Percentiles rank a stretch among this genome's conserved stretches.
phyloP scores from a whole-genome alignment of 148 eudicot genomes.

The Rhododendron williamsianum region DNA sequence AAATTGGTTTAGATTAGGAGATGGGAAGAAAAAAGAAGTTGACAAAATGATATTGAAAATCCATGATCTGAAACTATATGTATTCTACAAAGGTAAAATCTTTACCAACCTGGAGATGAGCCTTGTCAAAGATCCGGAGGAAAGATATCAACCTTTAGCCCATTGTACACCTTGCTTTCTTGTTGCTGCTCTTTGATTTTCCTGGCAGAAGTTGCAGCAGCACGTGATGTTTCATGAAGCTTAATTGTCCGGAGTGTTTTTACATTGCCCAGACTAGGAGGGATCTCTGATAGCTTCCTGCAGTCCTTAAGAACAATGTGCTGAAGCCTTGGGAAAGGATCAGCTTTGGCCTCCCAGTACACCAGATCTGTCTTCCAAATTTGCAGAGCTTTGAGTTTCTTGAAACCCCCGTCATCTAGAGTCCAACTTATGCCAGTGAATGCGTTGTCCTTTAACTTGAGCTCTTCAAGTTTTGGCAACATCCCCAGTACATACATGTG shows the following conservation, averaged over 20 bases:
- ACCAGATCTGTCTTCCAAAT: neutral
- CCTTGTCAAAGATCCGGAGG: neutral
- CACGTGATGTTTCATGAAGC: neutral
- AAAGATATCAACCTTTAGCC: constrained; percentile 5
- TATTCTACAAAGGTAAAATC: neutral
- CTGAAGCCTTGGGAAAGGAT: neutral
- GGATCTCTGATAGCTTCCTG: neutral
- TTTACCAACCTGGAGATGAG: constrained; percentile 75
- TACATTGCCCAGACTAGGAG: constrained; percentile 13
- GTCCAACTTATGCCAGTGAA: neutral
- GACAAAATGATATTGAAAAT: neutral
- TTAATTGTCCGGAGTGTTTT: neutral
- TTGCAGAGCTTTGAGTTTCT: neutral
- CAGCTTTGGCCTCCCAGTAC: neutral
- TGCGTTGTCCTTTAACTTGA: constrained; percentile 17
- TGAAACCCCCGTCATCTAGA: neutral
- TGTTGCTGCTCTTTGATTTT: neutral
- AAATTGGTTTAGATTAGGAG: no score
- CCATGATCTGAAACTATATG: neutral
- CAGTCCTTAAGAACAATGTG: neutral
- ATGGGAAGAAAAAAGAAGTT: no score
- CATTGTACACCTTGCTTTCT: neutral
- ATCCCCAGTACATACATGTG: constrained; percentile 15
- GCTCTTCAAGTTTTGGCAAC: constrained; percentile 29
- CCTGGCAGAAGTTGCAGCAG: constrained; percentile 12